phyloP scores from a whole-genome alignment of 2,329 filamentous ascomycete species.

The Colletotrichum gloeosporioides region DNA sequence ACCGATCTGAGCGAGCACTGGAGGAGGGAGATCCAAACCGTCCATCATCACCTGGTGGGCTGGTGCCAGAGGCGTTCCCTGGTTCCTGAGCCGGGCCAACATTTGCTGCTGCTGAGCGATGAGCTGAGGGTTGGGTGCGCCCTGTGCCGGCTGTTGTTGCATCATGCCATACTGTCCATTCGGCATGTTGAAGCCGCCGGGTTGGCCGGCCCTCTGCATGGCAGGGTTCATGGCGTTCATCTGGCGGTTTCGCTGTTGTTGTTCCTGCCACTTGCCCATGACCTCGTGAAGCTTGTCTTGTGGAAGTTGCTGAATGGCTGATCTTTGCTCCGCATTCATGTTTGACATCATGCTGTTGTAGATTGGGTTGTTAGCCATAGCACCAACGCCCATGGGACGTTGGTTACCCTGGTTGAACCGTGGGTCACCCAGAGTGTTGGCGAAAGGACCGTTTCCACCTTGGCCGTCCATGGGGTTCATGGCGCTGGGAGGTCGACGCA shows the following conservation, averaged over 20 bases:
- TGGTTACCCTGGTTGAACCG: constrained; percentile 60
- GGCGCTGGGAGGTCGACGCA: constrained; percentile 49
- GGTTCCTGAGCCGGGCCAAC: constrained; percentile 27
- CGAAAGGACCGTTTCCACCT: constrained; percentile 51
- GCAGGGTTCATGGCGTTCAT: constrained; percentile 34
- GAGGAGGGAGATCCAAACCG: constrained; percentile 49
- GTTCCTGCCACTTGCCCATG: constrained; percentile 53
- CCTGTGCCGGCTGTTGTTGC: constrained; percentile 31
- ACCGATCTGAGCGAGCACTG: constrained; percentile 35
- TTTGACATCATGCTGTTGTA: constrained; percentile 47
- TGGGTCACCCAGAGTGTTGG: constrained; percentile 51
- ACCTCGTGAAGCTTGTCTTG: constrained; percentile 58
- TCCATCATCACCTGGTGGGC: constrained; percentile 51
- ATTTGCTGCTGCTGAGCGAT: constrained; percentile 32
- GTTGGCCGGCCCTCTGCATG: constrained; percentile 38
- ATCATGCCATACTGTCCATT: constrained; percentile 33
- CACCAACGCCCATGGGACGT: constrained; percentile 34
- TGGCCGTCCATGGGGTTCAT: constrained; percentile 48
- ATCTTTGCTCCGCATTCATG: constrained; percentile 53
- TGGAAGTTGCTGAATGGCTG: constrained; percentile 47
- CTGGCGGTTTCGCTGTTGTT: constrained; percentile 37
- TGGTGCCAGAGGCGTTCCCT: constrained; percentile 19
- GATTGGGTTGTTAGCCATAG: constrained; percentile 44
- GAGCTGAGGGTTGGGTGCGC: constrained; percentile 28
- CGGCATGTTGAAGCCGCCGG: constrained; percentile 29